Base-by-base conservation (phyloP, 371 early-diverging fungal genomes). In the Dentiscutata heterogama region DNA sequence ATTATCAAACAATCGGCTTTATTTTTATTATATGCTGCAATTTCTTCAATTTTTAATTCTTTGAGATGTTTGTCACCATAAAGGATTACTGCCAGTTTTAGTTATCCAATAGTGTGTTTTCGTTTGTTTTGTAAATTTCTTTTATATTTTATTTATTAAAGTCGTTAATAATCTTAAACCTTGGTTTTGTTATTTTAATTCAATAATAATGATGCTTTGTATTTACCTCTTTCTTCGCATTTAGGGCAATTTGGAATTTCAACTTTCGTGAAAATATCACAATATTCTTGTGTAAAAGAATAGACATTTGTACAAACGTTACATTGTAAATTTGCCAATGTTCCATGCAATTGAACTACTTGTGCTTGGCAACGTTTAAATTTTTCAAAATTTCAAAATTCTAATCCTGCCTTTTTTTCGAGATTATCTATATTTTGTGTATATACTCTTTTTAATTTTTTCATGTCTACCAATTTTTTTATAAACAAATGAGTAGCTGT, bases 401-500 rank as follows among this genome's bases (percentile, higher is more conserved):
- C 84, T 42, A 92, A 85, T 35, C 90, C 88, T 6, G 91, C 81
- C 18, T 90, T 87, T 25, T 89, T 91, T 85, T 99, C 99, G 20
- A 99, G 87, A 75, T 96, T 94, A 84, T 99, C 99, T 83, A 99
- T 98, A 87, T 99, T 99, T 88, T 99, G 99, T 64, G 99, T 98
- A 84, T 99, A 99, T 86, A 96, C 97, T 25, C 98, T 90, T 22
- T 94, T 83, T 50, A 97, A 86, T 80, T 93, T 91, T 58, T 95
- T 94, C 22, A 89, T 87, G 25, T 93, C 91, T 42, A 93, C 89
- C 25, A 99, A 85, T 60, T 88, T 82, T 42, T 91, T 91, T 75
- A 99, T 46, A 46, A 46, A 46, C 46, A 46, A 46, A 46, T 35
- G 35, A 35, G 35, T 35, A 3, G 35, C 35, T 35, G 35, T 35